These are phyloP conservation scores for Colletotrichum chrysophilum DNA, from an alignment of 2,329 filamentous ascomycete species.

Conservation along the genomic window DNA sequence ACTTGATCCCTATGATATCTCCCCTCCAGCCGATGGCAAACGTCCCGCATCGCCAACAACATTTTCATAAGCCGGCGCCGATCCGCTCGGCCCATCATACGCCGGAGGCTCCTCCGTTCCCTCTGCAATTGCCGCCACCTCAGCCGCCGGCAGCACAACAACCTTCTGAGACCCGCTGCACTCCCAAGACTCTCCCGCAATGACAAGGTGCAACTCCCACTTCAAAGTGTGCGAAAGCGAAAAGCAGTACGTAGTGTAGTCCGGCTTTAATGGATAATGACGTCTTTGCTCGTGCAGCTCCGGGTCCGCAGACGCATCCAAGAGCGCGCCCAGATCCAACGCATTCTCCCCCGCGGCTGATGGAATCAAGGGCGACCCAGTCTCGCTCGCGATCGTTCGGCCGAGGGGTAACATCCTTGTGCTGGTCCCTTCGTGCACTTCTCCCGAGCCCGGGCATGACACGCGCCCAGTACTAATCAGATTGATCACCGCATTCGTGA, in stretches of 20 bases:
- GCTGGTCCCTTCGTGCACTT: neutral
- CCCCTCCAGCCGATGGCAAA: accelerated
- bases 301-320: neutral
- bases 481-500: neutral
- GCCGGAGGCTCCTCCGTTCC: neutral
- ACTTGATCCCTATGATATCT: neutral
- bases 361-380: neutral
- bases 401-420: neutral
- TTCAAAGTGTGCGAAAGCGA: neutral
- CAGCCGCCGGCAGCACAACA: neutral
- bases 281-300: no score
- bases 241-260: neutral
- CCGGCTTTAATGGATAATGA: neutral
- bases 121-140: accelerated
- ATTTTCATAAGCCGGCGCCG: neutral
- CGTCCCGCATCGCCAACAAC: neutral
- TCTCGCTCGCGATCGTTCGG: neutral
- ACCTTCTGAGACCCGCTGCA: neutral
- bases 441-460: accelerated
- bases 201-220: neutral
- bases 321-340: neutral
- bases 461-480: neutral
- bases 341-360: neutral
- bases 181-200: neutral
- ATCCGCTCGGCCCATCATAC: neutral